Base-by-base conservation (phyloP, 1,139 yeast genomes). In the Yamadazyma diddensiae region DNA sequence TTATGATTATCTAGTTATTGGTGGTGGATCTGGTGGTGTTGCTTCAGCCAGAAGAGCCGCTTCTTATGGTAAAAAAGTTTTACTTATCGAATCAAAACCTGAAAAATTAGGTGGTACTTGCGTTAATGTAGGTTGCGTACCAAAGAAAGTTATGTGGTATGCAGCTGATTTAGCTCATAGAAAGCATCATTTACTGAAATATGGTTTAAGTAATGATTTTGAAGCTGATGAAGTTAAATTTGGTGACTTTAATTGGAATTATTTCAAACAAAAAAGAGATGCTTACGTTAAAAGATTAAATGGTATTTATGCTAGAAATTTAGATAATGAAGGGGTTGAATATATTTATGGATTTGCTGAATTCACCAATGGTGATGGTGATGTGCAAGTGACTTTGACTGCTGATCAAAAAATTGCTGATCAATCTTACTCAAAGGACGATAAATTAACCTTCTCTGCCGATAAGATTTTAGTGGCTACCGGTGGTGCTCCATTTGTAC, bases 21-120 rank as follows among this genome's bases (percentile, higher is more conserved):
- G 99, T 30, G 99, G 98, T 41, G 99, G 99, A n/a, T 87, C 97
- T 24, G 99, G 97, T 33, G 99, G 99, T 46, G 97, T 92, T 29
- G 97, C 98, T 13, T 82, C 95, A 15, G 95, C 97, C 14, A 80
- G 99, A 58, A 79, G 97, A 50, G 98, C 98, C 9, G 95, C 97
- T 31, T 77, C 81, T 29, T 79, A 88, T 49, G 98, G 98, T 17
- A 95, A 94, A 20, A 86, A 87, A 47, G 83, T 94, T 2, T 69
- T 90, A 41, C 55, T 92, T 24, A 72, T 92, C 37, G 98, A 92
- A 59, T 78, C 86, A 24, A 77, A 79, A 37, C 79, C 68, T 38
- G 50, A 65, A 36, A 65, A 61, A 47, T 73, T 94, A 60, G 98
- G 98, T 36, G 99, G 99, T 26, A 94, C 99, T 29, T 92, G 99